Percentiles rank a stretch among this genome's conserved stretches.
phyloP scores from a whole-genome alignment of 345 rosid species.

The Eucalyptus pumila region DNA sequence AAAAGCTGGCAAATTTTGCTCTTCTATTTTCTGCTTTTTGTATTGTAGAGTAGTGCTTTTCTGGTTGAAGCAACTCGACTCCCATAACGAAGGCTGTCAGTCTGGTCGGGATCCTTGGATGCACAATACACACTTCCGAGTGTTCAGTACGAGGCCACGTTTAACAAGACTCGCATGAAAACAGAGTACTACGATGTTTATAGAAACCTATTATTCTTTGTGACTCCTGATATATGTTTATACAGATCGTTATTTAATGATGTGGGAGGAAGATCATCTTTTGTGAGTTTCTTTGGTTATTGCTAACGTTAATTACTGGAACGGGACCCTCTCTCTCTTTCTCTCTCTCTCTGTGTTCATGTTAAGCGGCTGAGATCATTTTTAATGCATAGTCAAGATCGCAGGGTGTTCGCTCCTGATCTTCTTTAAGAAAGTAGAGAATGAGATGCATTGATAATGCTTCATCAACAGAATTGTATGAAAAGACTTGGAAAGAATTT shows the following conservation, averaged over 20 bases:
- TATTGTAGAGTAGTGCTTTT: background rate
- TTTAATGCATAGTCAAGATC: background rate
- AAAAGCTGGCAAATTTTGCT: background rate
- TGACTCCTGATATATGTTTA: background rate
- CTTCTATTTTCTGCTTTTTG: background rate
- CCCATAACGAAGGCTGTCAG: background rate
- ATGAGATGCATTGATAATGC: background rate
- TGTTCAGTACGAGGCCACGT: background rate
- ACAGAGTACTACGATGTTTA: background rate
- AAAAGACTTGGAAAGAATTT: background rate
- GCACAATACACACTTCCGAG: background rate
- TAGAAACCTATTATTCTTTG: background rate
- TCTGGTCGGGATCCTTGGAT: background rate
- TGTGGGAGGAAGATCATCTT: background rate
- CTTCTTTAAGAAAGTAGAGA: background rate
- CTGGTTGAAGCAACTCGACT: background rate
- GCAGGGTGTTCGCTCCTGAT: background rate
- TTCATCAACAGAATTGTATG: background rate
- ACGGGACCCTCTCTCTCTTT: background rate
- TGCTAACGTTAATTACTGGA: background rate
- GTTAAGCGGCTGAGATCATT: background rate
- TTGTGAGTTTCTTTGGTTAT: background rate
- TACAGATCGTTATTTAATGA: background rate
- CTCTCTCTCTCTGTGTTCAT: background rate
- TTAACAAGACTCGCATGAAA: background rate